Evolutionary conservation across 1,284 basidiomycete genomes (phyloP), one percentile per base, ranked within the genome.

Genomic region (Sanguinoderma infundibulare): DNA sequence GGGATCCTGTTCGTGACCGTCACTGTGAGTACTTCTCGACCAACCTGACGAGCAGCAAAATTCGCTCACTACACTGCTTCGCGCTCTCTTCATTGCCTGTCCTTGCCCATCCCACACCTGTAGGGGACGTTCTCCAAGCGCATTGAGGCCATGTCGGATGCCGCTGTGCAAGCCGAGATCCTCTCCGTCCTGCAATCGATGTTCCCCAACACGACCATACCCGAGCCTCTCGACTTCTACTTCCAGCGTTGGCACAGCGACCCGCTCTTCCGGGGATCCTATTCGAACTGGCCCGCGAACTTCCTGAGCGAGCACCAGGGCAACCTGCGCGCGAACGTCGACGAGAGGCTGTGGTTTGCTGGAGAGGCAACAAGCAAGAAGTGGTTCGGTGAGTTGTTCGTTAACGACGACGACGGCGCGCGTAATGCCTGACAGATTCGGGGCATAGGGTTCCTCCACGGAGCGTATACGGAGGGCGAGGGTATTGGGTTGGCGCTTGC

Each of bases 211-310:
- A 72, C 74, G 55, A 77, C 76, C 14, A 77, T 89, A 10, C 86
- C 87, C 5, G 67, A 68, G 2, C 87, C 87, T 0, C 67, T 76
- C 2, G 83, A 80, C 47, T 85, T 91, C 70, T 78, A 80, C 65
- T 83, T 86, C 67, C 81, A 82, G 4, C 74, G 81, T 7, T 91
- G 89, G 89, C 70, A 78, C 42, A 71, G 73, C 14, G 81, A 89
- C 64, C 82, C 83, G 6, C 74, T 90, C 17, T 88, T 80, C 73
- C 80, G 85, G 12, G 89, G 89, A 3, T 83, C 86, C 7, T 91
- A 87, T 69, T 87, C 85, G 15, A 90, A 89, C 64, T 90, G 87
- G 86, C 87, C 87, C 0, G 77, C 87, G 2, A 78, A 81, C 6
- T 87, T 87, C 65, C 72, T 82, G 26, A 78, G 76, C 10, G 78